Evolutionary conservation across 306 rosid species (phyloP).

Genomic region (Rosa chinensis): DNA sequence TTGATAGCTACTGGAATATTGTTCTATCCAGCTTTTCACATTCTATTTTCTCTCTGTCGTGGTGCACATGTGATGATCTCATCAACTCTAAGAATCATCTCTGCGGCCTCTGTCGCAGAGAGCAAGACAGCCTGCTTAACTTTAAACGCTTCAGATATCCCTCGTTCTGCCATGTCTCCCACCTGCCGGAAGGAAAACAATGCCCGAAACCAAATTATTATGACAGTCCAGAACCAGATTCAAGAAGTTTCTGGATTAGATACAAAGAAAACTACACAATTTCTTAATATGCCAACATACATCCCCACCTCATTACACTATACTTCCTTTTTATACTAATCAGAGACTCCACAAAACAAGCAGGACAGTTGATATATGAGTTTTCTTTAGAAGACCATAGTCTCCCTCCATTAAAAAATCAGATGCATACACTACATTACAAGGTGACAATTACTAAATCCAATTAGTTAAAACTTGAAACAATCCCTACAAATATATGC

Average conservation of each 20-base stretch:
- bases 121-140: constrained; percentile 92
- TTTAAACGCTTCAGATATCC: constrained; percentile 83
- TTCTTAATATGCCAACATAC: background rate
- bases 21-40: constrained; percentile 45
- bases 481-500: background rate
- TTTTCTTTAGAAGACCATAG: background rate
- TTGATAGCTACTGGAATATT: constrained; percentile 9
- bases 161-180: constrained; percentile 83
- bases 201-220: background rate
- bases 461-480: background rate
- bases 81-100: constrained; percentile 97
- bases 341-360: background rate
- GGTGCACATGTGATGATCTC: constrained; percentile 98
- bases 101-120: constrained; percentile 95
- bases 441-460: background rate
- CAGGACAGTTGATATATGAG: background rate
- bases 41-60: constrained; percentile 88
- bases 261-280: background rate
- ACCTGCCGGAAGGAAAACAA: constrained; percentile 46
- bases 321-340: background rate
- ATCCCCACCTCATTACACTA: background rate
- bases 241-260: background rate
- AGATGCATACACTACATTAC: background rate
- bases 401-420: background rate
- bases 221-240: background rate